These are phyloP conservation scores for Penicillium alfredii DNA, from an alignment of 495 filamentous ascomycete species.

Conservation along the genomic window DNA sequence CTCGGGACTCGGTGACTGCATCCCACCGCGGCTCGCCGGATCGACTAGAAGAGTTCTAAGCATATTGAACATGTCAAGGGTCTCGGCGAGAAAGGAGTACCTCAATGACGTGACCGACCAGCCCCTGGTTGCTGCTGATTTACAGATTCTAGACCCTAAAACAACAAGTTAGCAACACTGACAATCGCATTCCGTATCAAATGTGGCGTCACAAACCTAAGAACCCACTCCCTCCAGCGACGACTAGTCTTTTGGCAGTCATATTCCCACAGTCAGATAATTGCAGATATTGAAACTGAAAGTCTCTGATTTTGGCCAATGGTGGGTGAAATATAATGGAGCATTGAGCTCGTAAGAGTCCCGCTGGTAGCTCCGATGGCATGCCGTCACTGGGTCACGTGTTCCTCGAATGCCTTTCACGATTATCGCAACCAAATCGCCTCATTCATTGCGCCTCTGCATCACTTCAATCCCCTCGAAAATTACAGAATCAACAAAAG, in stretches of 20 bases:
- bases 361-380: background rate
- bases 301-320: too few species aligned
- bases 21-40: constrained; percentile 86
- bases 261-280: too few species aligned
- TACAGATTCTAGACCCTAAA: constrained; percentile 80
- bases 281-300: too few species aligned
- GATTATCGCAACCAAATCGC: constrained; percentile 7
- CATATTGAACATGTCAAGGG: constrained; percentile 1
- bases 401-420: constrained; percentile 7
- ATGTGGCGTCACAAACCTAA: constrained; percentile 47
- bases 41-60: constrained; percentile 49
- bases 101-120: constrained; percentile 90
- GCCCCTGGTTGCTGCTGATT: constrained; percentile 69
- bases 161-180: constrained; percentile 7
- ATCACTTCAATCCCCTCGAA: too few species aligned
- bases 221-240: constrained; percentile 94
- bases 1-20: constrained; percentile 61
- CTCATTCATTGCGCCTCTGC: too few species aligned
- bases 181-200: background rate
- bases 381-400: constrained; percentile 23
- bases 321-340: too few species aligned
- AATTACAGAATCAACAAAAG: background rate
- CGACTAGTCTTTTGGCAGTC: constrained; percentile 66
- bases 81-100: constrained; percentile 34
- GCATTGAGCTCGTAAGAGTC: too few species aligned